A percentile compares a stretch with the other conserved stretches of the same genome.
phyloP scores from a whole-genome alignment of 495 filamentous ascomycete species.

The Penicillium paxilli region DNA sequence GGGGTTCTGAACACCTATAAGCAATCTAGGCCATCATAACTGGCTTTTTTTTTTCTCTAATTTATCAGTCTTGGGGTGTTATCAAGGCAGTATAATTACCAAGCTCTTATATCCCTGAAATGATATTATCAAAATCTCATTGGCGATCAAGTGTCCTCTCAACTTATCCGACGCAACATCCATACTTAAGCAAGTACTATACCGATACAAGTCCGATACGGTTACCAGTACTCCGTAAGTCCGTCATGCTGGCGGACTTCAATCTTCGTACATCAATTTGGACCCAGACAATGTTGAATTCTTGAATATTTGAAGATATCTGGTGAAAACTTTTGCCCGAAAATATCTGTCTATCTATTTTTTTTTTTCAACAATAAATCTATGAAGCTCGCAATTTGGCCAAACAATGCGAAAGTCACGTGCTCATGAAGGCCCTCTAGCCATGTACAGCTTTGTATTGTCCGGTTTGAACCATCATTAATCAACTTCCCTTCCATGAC shows the following conservation, averaged over 20 bases:
- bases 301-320: not conserved
- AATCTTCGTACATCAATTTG: not conserved
- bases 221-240: not conserved
- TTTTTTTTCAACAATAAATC: not conserved
- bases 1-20: too few species aligned
- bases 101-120: too few species aligned
- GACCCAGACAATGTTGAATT: not conserved
- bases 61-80: too few species aligned
- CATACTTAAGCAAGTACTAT: too few species aligned
- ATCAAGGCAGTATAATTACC: too few species aligned
- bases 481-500: not conserved
- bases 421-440: not conserved
- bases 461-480: not conserved
- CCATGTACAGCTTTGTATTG: not conserved
- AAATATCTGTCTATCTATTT: not conserved
- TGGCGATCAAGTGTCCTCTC: too few species aligned
- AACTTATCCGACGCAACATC: too few species aligned
- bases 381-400: not conserved
- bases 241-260: not conserved
- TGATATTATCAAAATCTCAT: too few species aligned
- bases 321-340: not conserved
- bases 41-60: too few species aligned
- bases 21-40: too few species aligned
- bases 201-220: constrained; percentile 10
- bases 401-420: not conserved